These are phyloP conservation scores for Trifolium pratense DNA, from an alignment of 306 rosid species.

Conservation along the genomic window DNA sequence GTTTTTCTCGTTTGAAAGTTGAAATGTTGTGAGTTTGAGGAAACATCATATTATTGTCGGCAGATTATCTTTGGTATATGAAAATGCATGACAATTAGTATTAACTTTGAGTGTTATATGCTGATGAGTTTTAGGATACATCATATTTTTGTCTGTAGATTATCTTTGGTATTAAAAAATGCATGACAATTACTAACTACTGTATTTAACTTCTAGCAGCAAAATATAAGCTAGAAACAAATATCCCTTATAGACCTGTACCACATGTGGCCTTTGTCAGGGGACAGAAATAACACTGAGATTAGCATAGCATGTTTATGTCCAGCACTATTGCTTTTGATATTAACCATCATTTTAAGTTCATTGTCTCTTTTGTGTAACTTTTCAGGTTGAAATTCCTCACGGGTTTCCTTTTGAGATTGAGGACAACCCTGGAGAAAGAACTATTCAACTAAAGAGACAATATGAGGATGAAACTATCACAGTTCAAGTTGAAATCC, in stretches of 20 bases:
- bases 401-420: conserved; percentile 75
- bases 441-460: conserved; percentile 74
- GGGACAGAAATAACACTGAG: background rate
- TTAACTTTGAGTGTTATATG: background rate
- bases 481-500: conserved; percentile 76
- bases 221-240: background rate
- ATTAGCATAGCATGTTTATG: background rate
- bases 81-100: background rate
- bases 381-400: conserved; percentile 54
- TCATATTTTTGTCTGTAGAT: background rate
- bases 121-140: conserved; percentile 1
- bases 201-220: background rate
- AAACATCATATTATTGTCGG: background rate
- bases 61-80: background rate
- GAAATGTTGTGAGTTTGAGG: background rate
- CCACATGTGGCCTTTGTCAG: background rate
- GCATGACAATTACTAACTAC: background rate
- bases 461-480: conserved; percentile 65
- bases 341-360: background rate
- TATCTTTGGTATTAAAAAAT: conserved; percentile 3
- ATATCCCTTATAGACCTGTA: background rate
- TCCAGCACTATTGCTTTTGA: conserved; percentile 4
- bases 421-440: conserved; percentile 74
- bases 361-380: conserved; percentile 1
- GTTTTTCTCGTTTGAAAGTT: background rate